Conservation (phyloP, 23 red algal genomes). For the Gracilariopsis chorda region DNA sequence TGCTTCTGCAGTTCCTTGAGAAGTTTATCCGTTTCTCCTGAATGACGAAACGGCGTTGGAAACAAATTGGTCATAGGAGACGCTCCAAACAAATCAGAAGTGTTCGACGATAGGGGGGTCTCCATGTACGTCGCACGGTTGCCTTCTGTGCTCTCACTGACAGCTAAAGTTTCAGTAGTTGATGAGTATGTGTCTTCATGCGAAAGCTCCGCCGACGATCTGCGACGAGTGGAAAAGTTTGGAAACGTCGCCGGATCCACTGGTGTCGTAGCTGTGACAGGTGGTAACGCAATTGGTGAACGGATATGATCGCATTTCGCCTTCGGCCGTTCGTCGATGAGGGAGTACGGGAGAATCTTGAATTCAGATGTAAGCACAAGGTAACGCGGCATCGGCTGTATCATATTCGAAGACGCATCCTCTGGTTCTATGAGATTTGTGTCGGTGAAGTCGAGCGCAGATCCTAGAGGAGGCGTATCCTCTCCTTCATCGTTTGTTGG, state of each 20-base stretch:
- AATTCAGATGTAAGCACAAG: constrained; percentile 35
- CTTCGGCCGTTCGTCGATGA: constrained; percentile 19
- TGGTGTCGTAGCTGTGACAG: not conserved
- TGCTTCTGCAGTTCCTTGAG: too few relatives aligned
- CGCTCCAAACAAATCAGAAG: too few relatives aligned
- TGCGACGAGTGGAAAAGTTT: not conserved
- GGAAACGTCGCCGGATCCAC: not conserved
- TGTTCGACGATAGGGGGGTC: too few relatives aligned
- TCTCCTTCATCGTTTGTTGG: constrained; percentile 29
- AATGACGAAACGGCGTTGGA: too few relatives aligned
- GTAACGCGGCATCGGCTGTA: constrained; percentile 48
- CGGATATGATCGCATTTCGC: constrained; percentile 2
- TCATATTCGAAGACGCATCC: constrained; percentile 1
- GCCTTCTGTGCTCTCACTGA: too few relatives aligned
- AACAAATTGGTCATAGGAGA: too few relatives aligned
- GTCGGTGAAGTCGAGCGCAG: constrained; percentile 37
- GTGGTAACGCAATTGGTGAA: not conserved
- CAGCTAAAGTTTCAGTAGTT: too few relatives aligned
- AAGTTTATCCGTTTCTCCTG: too few relatives aligned
- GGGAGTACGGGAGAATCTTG: not conserved
- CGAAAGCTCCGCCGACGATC: not conserved
- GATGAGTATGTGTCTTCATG: not conserved
- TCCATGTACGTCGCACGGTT: too few relatives aligned
- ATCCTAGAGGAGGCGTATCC: constrained; percentile 39
- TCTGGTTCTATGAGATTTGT: constrained; percentile 9